Evolutionary conservation across 1,139 yeast genomes (phyloP).

Genomic region (Zygosaccharomyces sapae): DNA sequence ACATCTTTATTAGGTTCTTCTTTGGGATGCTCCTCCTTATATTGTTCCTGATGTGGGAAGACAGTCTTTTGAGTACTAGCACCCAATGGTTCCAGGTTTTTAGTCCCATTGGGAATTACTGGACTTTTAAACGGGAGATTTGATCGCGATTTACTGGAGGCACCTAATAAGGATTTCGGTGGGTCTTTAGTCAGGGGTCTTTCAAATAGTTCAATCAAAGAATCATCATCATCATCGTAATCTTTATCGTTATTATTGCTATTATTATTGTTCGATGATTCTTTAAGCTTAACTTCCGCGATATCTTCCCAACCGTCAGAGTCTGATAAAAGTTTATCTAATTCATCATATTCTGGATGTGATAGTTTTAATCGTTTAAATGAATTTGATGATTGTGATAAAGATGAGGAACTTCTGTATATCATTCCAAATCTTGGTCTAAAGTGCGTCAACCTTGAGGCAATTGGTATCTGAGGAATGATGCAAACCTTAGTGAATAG

Average conservation of each 20-base stretch:
- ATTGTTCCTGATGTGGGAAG: not conserved
- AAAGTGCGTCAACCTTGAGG: not conserved
- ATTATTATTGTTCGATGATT: not conserved
- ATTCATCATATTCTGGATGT: slow-evolving; percentile 14
- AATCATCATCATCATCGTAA: slow-evolving; percentile 16
- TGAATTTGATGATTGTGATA: slow-evolving; percentile 3
- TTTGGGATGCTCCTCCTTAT: not conserved
- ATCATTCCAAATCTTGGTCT: slow-evolving; percentile 8
- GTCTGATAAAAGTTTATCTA: slow-evolving; percentile 27
- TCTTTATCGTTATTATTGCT: slow-evolving; percentile 6
- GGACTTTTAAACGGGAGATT: slow-evolving; percentile 7
- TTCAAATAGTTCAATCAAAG: slow-evolving; percentile 12
- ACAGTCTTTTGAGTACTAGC: slow-evolving; percentile 1
- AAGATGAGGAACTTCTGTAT: slow-evolving; percentile 5
- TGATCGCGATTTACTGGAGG: slow-evolving; percentile 7
- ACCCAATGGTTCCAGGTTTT: slow-evolving; percentile 1
- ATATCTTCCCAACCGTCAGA: slow-evolving; percentile 29
- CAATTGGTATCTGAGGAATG: not conserved
- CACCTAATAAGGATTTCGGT: slow-evolving; percentile 13
- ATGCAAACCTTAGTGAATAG: not conserved
- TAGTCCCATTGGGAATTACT: not conserved
- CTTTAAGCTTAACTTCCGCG: not conserved
- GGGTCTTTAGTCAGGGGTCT: slow-evolving; percentile 2
- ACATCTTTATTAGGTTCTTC: not conserved
- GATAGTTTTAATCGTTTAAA: slow-evolving; percentile 3